These are phyloP conservation scores for Naganishia liquefaciens DNA, from an alignment of 1,284 basidiomycete genomes.

Conservation along the genomic window DNA sequence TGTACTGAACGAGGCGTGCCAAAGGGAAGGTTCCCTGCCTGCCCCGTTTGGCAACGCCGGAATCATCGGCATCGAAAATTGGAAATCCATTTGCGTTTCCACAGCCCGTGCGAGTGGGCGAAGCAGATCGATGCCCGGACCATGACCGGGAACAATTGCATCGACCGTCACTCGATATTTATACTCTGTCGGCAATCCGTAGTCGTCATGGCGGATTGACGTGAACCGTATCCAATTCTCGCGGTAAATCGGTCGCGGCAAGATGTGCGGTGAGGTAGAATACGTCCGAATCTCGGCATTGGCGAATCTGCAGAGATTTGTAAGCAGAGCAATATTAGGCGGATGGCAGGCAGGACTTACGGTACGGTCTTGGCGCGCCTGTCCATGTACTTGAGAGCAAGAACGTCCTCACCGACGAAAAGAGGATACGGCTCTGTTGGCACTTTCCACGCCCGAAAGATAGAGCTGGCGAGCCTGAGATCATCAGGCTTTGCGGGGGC, in stretches of 20 bases:
- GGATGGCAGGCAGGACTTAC: neutral
- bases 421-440: conserved; percentile 5
- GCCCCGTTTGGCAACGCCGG: conserved; percentile 28
- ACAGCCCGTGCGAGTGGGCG: conserved; percentile 2
- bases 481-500: conserved; percentile 1
- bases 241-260: conserved; percentile 17
- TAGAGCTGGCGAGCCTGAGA: conserved; percentile 2
- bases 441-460: conserved; percentile 17
- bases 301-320: neutral
- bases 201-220: neutral
- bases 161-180: conserved; percentile 25
- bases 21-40: conserved; percentile 6
- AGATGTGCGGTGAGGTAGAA: conserved; percentile 8
- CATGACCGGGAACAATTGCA: neutral
- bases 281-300: conserved; percentile 14
- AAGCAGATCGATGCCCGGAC: neutral
- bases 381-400: neutral
- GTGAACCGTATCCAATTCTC: conserved; percentile 12
- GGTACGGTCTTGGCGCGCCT: neutral
- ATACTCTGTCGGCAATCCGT: conserved; percentile 2
- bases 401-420: neutral
- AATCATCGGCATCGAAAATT: conserved; percentile 5
- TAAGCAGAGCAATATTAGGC: neutral
- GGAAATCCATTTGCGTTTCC: conserved; percentile 14
- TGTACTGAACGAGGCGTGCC: neutral